Base-by-base conservation (phyloP, 2,329 filamentous ascomycete genomes). In the Cordyceps tenuipes region DNA sequence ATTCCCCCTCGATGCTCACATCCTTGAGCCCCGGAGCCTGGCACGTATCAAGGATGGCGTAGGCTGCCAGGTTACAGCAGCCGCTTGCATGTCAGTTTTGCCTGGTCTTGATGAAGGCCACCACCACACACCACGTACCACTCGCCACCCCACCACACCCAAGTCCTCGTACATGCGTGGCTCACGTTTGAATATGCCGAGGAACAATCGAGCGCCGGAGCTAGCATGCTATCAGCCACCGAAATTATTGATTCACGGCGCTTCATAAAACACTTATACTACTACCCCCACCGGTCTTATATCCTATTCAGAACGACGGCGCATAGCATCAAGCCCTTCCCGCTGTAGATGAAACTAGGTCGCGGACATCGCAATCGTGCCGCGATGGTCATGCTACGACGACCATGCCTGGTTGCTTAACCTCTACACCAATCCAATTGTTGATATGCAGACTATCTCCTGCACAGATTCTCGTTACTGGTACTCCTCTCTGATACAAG, bases 191-290 rank as follows among this genome's bases (percentile, higher is more conserved):
- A n/a, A 54, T 56, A 56, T 39, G 55, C 47, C 46, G 34, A 23
- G 54, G 23, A 50, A 43, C 36, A 57, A 29, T 17, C 31, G 12
- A 49, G 19, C 21, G 48, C 19, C 48, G 23, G 29, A 51, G 44
- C 13, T 23, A 5, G 23, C n/a, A 17, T 23, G 26, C 48, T 51
- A 43, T 10, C 21, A 50, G 36, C 47, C 55, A 49, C 47, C 31
- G n/a, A 31, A 56, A 17, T 41, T 29, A 21, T 31, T 49, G 36
- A 44, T 46, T 41, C 26, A 26, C 56, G 56, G 56, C 56, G 56
- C 56, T 46, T 58, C 56, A 39, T 41, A 47, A 58, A 58, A 58
- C 56, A 57, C 34, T 10, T 36, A 36, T 36, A n/a, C 55, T 50
- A 47, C 46, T 29, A 43, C 34, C 46, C 15, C 31, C 21, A 50